phyloP scores from a whole-genome alignment of 192 early-diverging fungal species.

The Phlyctochytrium bullatum region DNA sequence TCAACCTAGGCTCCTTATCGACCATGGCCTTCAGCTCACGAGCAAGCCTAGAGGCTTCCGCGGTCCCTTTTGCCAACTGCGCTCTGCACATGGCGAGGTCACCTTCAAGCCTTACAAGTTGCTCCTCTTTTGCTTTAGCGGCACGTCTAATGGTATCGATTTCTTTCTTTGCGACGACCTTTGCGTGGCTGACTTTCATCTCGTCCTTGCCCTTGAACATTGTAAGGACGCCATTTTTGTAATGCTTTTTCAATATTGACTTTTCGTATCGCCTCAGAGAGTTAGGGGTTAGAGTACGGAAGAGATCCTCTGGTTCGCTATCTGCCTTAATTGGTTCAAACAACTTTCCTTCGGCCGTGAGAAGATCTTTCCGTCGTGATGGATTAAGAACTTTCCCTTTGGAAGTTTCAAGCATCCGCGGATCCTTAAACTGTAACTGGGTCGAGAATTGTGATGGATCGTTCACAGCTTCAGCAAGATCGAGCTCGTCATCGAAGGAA shows the following conservation, averaged over 20 bases:
- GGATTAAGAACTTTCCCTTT: background rate
- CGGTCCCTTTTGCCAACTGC: slow-evolving; percentile 3
- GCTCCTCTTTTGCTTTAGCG: slow-evolving; percentile 8
- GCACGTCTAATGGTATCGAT: slow-evolving; percentile 9
- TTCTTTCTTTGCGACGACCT: slow-evolving; percentile 11
- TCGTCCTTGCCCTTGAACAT: slow-evolving; percentile 21
- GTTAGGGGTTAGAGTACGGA: slow-evolving; percentile 16
- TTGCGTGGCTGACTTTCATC: slow-evolving; percentile 14
- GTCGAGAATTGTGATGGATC: slow-evolving; percentile 5
- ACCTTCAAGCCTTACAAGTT: slow-evolving; percentile 5
- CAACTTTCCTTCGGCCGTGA: no score
- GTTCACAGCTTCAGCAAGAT: background rate
- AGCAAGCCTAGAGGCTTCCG: slow-evolving; percentile 3
- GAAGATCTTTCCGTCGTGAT: background rate
- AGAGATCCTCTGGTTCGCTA: slow-evolving; percentile 2
- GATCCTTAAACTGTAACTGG: background rate
- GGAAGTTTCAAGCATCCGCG: background rate
- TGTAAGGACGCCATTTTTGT: slow-evolving; percentile 11
- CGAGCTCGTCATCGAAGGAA: slow-evolving; percentile 3
- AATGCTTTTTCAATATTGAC: slow-evolving; percentile 15
- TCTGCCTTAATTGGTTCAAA: background rate
- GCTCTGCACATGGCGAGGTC: slow-evolving; percentile 7
- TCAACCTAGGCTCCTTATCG: background rate
- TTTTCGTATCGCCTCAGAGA: slow-evolving; percentile 10
- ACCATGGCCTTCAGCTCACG: slow-evolving; percentile 12